Percentiles rank a stretch among this genome's conserved stretches.
phyloP scores from a whole-genome alignment of 1,139 yeast genomes.

The Hyphopichia wangnamkhiaoensis region DNA sequence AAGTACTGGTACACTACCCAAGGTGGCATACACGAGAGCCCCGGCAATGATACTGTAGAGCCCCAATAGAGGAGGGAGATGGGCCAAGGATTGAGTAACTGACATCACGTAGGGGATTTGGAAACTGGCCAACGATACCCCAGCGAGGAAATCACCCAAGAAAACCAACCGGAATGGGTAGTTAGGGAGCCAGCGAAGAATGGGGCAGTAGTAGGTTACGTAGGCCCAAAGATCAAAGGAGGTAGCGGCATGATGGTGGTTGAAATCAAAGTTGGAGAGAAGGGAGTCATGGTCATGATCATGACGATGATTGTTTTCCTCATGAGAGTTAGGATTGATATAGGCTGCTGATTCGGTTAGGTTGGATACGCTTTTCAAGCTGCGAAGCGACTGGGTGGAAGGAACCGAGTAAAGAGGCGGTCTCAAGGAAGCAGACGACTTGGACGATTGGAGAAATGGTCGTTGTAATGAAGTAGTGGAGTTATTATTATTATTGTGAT shows the following conservation, averaged over 20 bases:
- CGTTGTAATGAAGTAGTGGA: background rate
- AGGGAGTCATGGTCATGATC: background rate
- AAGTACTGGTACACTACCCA: slow-evolving; percentile 35
- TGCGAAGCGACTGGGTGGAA: slow-evolving; percentile 24
- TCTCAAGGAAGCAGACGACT: slow-evolving; percentile 9
- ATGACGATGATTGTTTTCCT: slow-evolving; percentile 1
- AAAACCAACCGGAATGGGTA: slow-evolving; percentile 17
- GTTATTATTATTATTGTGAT: background rate
- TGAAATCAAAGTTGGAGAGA: background rate
- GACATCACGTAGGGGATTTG: slow-evolving; percentile 41
- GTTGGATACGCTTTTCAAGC: slow-evolving; percentile 16
- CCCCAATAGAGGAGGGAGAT: slow-evolving; percentile 33
- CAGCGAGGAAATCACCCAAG: slow-evolving; percentile 35
- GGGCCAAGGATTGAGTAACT: slow-evolving; percentile 33
- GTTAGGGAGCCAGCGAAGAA: slow-evolving; percentile 32
- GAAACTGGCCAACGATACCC: slow-evolving; percentile 33
- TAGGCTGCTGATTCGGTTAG: slow-evolving; percentile 22
- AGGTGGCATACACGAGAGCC: slow-evolving; percentile 26
- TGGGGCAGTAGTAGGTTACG: slow-evolving; percentile 34
- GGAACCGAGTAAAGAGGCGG: slow-evolving; percentile 31
- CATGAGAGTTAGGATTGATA: slow-evolving; percentile 16
- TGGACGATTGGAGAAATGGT: background rate
- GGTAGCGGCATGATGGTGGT: background rate
- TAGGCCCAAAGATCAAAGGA: slow-evolving; percentile 18
- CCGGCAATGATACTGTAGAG: slow-evolving; percentile 31